phyloP scores from a whole-genome alignment of 331 rosid genomes.

The Quercus phellos region DNA sequence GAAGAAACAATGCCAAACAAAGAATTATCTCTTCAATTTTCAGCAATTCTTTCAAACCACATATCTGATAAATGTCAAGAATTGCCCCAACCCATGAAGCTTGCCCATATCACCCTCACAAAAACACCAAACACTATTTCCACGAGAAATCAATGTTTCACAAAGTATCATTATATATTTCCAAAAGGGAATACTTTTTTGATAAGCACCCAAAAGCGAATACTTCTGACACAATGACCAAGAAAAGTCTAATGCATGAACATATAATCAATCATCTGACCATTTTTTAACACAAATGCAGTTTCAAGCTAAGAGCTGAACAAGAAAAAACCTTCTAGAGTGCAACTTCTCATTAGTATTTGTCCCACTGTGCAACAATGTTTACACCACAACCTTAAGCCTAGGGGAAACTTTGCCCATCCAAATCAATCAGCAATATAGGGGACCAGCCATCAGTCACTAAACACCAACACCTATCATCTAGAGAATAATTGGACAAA shows the following conservation, averaged over 20 bases:
- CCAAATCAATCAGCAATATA: neutral
- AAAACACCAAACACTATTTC: neutral
- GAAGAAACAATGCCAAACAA: neutral
- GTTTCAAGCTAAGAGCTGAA: neutral
- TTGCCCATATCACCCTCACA: neutral
- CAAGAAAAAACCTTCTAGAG: neutral
- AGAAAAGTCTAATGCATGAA: neutral
- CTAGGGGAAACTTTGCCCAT: neutral
- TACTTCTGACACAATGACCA: no score
- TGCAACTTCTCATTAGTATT: neutral
- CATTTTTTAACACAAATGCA: neutral
- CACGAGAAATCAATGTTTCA: neutral
- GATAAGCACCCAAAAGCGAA: no score
- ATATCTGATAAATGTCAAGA: neutral
- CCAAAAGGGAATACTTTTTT: neutral
- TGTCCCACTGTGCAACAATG: neutral
- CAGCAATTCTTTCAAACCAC: neutral
- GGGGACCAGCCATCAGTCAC: neutral
- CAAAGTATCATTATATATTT: neutral
- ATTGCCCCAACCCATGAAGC: neutral
- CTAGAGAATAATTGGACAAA: neutral
- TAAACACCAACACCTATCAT: neutral
- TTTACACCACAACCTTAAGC: neutral
- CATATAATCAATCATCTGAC: neutral
- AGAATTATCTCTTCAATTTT: neutral